A percentile compares a stretch with the other conserved stretches of the same genome.
These are phyloP conservation scores for Cornus controversa DNA, from an alignment of 148 eudicot genomes.

Conservation along the genomic window DNA sequence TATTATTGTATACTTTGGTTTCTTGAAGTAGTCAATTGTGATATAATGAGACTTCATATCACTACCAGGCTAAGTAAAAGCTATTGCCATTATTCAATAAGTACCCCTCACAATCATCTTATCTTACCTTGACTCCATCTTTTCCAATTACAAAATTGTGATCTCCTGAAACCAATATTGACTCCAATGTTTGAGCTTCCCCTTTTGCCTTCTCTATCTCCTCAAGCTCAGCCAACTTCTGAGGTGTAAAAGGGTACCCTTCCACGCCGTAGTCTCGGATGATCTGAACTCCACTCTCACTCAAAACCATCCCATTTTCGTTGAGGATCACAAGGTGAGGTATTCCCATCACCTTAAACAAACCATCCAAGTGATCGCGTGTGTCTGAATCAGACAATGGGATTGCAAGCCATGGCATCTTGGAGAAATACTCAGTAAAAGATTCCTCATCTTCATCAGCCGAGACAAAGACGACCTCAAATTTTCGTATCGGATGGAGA, in stretches of 20 bases:
- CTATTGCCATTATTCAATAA: neutral
- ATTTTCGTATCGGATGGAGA: conserved; percentile 32
- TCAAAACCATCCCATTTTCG: conserved; percentile 37
- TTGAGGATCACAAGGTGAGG: conserved; percentile 44
- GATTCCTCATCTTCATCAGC: conserved; percentile 42
- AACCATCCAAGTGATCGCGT: conserved; percentile 17
- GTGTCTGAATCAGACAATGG: conserved; percentile 39
- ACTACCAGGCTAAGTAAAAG: neutral
- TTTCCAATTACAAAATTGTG: conserved; percentile 61
- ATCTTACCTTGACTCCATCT: conserved; percentile 56
- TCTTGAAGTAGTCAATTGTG: too few relatives aligned
- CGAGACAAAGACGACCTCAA: conserved; percentile 43
- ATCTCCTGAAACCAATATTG: conserved; percentile 63
- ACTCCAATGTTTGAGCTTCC: conserved; percentile 72
- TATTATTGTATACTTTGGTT: neutral
- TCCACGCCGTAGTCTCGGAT: conserved; percentile 33
- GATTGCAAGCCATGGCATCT: conserved; percentile 60
- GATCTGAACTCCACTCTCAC: conserved; percentile 33
- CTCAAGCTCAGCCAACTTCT: conserved; percentile 65
- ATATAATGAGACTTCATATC: neutral
- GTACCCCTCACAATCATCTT: too few relatives aligned
- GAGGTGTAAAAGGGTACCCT: conserved; percentile 56
- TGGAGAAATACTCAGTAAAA: conserved; percentile 37
- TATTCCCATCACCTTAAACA: conserved; percentile 39
- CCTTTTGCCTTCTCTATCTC: conserved; percentile 54